Evolutionary conservation across 768 basidiomycete species (phyloP), one percentile per base, ranked within the genome.

Genomic region (Daedalea quercina): DNA sequence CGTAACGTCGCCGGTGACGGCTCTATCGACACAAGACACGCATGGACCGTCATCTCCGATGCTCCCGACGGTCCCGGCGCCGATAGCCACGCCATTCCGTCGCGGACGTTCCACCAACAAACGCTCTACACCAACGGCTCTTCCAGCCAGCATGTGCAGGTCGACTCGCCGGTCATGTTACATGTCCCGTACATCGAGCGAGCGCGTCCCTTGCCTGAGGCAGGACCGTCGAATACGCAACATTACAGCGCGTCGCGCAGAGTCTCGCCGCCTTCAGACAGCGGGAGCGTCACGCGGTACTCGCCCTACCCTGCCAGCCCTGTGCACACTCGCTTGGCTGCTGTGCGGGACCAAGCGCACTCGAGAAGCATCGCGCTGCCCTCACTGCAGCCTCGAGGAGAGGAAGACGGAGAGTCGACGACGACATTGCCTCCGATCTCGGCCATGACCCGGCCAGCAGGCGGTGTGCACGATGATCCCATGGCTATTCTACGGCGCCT

Each of bases 401-500:
- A 23, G 12, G 47, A 49, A 3, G 33, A 17, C 34, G 25, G 41
- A 23, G 6, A 28, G 41, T 40, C 44, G 37, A 47, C 40, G 33
- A 22, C 61, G 45, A 55, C 62, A 26, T 60, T 69, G 19, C 67
- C 66, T 13, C 64, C 67, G 13, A 69, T 69, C 47, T 62, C 66
- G 13, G 79, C 83, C 0, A 67, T 90, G 59, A 85, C 87, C 63
- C 80, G 81, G 54, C 63, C 82, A 46, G 73, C 82, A 9, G 80
- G 81, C 2, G 67, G 77, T 20, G 64, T 69, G 60, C 65, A 72
- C 55, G 53, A 73, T 34, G 84, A 87, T 62, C 81, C 85, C 0
- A 79, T 81, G 3, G 80, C 84, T 6, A 86, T 89, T 7, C 67
- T 89, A 44, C 71, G 80, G 50, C 75, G 87, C 24, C 67, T 89